Conservation (phyloP, 1,284 basidiomycete genomes). For the Sphagnurus paluster region DNA sequence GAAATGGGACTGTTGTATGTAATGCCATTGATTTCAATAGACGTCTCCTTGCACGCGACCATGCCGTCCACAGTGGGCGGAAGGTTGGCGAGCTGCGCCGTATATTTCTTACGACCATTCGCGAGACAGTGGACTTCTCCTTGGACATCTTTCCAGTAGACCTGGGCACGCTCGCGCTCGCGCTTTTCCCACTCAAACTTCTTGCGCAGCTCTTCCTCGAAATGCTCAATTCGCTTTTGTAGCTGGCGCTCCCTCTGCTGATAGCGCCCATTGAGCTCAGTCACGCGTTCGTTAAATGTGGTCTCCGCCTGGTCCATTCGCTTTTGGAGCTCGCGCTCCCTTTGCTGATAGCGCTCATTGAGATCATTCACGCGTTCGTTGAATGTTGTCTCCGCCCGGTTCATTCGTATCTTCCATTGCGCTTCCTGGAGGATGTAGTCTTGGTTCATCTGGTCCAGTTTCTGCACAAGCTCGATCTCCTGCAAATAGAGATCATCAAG, state of each 20-base stretch:
- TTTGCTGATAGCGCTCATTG: too few species aligned
- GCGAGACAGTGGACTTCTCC: slow-evolving; percentile 11
- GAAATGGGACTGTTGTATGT: slow-evolving; percentile 9
- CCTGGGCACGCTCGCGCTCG: slow-evolving; percentile 12
- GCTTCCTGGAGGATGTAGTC: not conserved
- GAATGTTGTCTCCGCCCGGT: too few species aligned
- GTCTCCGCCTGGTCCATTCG: too few species aligned
- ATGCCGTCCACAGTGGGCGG: slow-evolving; percentile 11
- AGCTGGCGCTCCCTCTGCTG: too few species aligned
- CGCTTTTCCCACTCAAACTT: slow-evolving; percentile 5
- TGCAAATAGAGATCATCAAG: too few species aligned
- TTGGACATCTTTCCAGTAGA: slow-evolving; percentile 17
- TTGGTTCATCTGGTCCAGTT: slow-evolving; percentile 3
- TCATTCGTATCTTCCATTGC: slow-evolving; percentile 1
- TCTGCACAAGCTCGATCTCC: slow-evolving; percentile 1
- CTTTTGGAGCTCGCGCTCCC: too few species aligned
- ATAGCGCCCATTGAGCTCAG: too few species aligned
- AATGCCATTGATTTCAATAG: slow-evolving; percentile 14
- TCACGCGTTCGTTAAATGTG: too few species aligned
- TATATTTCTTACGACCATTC: slow-evolving; percentile 12
- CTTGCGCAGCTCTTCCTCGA: slow-evolving; percentile 10
- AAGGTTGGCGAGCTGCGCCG: slow-evolving; percentile 15
- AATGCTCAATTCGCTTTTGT: slow-evolving; percentile 3
- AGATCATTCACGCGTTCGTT: too few species aligned
- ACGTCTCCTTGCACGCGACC: slow-evolving; percentile 16